phyloP scores from a whole-genome alignment of 805 yeast genomes.

The Sugiyamaella mastotermitis region DNA sequence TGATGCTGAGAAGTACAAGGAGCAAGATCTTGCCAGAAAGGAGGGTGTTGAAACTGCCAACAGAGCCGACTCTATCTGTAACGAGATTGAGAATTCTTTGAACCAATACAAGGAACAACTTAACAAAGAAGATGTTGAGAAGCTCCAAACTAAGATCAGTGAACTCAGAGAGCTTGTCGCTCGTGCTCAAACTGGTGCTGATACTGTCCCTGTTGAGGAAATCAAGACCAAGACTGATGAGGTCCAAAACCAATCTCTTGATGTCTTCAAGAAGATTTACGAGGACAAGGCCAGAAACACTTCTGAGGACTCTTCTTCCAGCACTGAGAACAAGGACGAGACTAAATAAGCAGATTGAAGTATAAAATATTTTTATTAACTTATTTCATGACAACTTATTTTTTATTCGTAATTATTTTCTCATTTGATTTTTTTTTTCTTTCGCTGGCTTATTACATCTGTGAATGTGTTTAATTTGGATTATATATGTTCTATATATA shows the following conservation, averaged over 20 bases:
- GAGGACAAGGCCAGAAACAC: constrained; percentile 33
- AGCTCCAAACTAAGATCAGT: constrained; percentile 48
- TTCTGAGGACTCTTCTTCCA: constrained; percentile 10
- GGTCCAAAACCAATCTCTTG: constrained; percentile 72
- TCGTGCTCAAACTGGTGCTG: constrained; percentile 56
- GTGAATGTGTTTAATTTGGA: too few species aligned
- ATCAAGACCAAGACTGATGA: constrained; percentile 79
- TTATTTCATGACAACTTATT: too few species aligned
- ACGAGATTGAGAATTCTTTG: constrained; percentile 85
- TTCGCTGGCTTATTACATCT: too few species aligned
- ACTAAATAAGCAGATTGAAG: constrained; percentile 12
- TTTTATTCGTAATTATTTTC: too few species aligned
- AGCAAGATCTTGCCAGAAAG: constrained; percentile 80
- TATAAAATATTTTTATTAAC: too few species aligned
- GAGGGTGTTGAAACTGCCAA: constrained; percentile 80
- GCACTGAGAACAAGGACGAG: constrained; percentile 14
- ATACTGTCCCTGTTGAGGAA: constrained; percentile 55
- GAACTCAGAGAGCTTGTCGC: constrained; percentile 71
- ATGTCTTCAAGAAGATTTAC: constrained; percentile 74
- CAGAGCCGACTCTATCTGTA: constrained; percentile 75
- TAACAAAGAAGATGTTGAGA: constrained; percentile 51
- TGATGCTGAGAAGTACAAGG: constrained; percentile 85
- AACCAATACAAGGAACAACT: constrained; percentile 67
- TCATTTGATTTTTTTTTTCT: too few species aligned
- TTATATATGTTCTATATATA: too few species aligned